Percentiles rank a stretch among this genome's conserved stretches.
Conservation (phyloP, 805 yeast genomes). For the Isabelozyma pseudorhagii region DNA sequence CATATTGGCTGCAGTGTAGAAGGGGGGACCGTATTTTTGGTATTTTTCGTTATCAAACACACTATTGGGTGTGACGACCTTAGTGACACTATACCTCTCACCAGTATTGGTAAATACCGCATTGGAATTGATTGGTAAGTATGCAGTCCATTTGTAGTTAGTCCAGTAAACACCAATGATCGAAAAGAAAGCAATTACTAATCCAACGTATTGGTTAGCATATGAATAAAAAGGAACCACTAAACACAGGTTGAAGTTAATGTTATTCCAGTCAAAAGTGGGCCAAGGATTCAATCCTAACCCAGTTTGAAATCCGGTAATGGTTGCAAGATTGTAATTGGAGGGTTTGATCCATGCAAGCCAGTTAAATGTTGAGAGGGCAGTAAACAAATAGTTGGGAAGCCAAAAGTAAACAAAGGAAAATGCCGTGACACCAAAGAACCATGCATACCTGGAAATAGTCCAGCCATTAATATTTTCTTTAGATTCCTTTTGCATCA, state of each 20-base stretch:
- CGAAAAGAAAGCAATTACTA: conserved; percentile 10
- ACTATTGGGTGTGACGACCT: conserved; percentile 36
- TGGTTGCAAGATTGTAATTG: conserved; percentile 43
- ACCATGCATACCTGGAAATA: conserved; percentile 19
- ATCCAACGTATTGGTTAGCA: conserved; percentile 13
- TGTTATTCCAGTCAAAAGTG: conserved; percentile 51
- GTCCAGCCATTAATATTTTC: conserved; percentile 31
- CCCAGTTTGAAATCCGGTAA: conserved; percentile 47
- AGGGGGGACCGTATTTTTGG: conserved; percentile 27
- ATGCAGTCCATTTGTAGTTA: conserved; percentile 22
- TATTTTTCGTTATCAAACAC: conserved; percentile 19
- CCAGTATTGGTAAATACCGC: conserved; percentile 49
- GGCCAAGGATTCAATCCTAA: conserved; percentile 54
- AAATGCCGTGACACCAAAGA: conserved; percentile 8
- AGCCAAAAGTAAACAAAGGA: conserved; percentile 45
- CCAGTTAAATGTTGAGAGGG: conserved; percentile 50
- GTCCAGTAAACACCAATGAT: conserved; percentile 18
- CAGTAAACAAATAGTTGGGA: conserved; percentile 41
- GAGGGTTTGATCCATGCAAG: conserved; percentile 55
- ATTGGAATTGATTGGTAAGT: conserved; percentile 39
- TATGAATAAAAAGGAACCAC: conserved; percentile 39
- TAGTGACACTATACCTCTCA: conserved; percentile 36
- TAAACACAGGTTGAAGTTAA: conserved; percentile 27
- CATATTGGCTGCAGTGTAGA: conserved; percentile 26
- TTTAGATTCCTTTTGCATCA: conserved; percentile 19